These are phyloP conservation scores for Vanderwaltozyma tropicalis DNA, from an alignment of 805 yeast species.

Conservation along the genomic window DNA sequence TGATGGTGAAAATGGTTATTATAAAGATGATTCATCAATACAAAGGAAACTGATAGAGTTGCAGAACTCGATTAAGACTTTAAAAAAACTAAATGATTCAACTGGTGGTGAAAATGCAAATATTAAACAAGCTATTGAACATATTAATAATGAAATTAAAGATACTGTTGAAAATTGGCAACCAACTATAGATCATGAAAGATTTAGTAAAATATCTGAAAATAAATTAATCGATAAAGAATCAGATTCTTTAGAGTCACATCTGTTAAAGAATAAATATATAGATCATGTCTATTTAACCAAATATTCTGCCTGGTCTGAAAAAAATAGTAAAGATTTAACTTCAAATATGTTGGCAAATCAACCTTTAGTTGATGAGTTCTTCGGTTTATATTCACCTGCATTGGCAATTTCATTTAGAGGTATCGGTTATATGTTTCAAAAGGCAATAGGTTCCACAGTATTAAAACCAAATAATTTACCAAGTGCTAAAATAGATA, in stretches of 20 bases:
- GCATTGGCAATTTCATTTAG: slow-evolving; percentile 19
- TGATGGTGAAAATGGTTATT: slow-evolving; percentile 11
- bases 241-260: slow-evolving; percentile 22
- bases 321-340: background rate
- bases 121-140: slow-evolving; percentile 10
- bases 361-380: slow-evolving; percentile 21
- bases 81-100: slow-evolving; percentile 6
- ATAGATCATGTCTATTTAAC: slow-evolving; percentile 17
- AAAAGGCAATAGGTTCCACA: slow-evolving; percentile 37
- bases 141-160: slow-evolving; percentile 11
- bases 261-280: slow-evolving; percentile 21
- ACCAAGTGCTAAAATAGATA: background rate
- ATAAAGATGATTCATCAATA: slow-evolving; percentile 14
- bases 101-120: background rate
- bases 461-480: too few relatives aligned
- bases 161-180: slow-evolving; percentile 11
- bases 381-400: slow-evolving; percentile 25
- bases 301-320: slow-evolving; percentile 14
- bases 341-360: background rate
- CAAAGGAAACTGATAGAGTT: slow-evolving; percentile 10
- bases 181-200: slow-evolving; percentile 12
- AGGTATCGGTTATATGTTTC: slow-evolving; percentile 23
- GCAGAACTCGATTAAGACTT: slow-evolving; percentile 9
- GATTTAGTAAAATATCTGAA: slow-evolving; percentile 1
- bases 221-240: too few relatives aligned